Evolutionary conservation across 805 yeast genomes (phyloP).

Genomic region (Candida glaebosa): DNA sequence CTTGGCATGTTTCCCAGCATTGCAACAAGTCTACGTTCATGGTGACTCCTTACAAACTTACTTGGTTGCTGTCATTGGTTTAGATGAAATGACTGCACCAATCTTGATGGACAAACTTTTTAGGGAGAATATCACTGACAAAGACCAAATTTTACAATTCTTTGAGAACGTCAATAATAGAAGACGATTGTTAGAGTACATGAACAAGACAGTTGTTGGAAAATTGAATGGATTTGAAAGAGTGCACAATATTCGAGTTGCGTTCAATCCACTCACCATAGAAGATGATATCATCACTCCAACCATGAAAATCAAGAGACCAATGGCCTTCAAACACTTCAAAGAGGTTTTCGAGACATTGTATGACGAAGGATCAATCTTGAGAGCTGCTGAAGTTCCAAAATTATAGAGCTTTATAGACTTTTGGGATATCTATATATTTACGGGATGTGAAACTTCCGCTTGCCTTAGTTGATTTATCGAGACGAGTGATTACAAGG

Average conservation of each 20-base stretch:
- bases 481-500: not conserved
- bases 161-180: slow-evolving; percentile 22
- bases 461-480: not conserved
- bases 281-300: slow-evolving; percentile 40
- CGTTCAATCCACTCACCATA: slow-evolving; percentile 37
- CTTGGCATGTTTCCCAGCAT: slow-evolving; percentile 25
- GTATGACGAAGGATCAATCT: slow-evolving; percentile 35
- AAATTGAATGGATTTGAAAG: slow-evolving; percentile 37
- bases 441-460: not conserved
- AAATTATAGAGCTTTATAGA: slow-evolving; percentile 4
- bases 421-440: not conserved
- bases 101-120: slow-evolving; percentile 15
- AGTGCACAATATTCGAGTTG: slow-evolving; percentile 33
- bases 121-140: slow-evolving; percentile 8
- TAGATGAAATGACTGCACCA: slow-evolving; percentile 18
- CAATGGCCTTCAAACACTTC: slow-evolving; percentile 30
- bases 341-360: slow-evolving; percentile 21
- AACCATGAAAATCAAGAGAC: slow-evolving; percentile 41
- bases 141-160: slow-evolving; percentile 17
- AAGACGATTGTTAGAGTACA: slow-evolving; percentile 16
- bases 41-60: slow-evolving; percentile 28
- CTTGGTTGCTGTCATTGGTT: slow-evolving; percentile 29
- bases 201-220: slow-evolving; percentile 21
- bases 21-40: slow-evolving; percentile 29
- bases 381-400: slow-evolving; percentile 14